Evolutionary conservation across 208 protist species (phyloP).

Genomic region (Phytomonas francai): DNA sequence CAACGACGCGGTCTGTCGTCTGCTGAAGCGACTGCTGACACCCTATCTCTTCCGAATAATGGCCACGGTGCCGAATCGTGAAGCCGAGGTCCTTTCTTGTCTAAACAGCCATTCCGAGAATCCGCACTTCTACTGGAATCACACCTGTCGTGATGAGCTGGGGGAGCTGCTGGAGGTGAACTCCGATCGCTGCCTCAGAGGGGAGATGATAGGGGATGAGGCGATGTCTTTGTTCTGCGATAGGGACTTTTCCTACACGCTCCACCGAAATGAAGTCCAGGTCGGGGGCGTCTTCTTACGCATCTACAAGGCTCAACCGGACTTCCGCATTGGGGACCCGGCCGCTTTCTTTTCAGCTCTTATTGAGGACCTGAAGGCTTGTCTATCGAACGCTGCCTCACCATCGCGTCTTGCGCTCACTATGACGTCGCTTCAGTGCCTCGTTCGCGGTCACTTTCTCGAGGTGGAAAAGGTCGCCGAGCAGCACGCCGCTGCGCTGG

Average conservation of each 20-base stretch:
- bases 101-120: slow-evolving; percentile 83
- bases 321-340: slow-evolving; percentile 63
- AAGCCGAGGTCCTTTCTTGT: slow-evolving; percentile 59
- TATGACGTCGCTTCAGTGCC: background rate
- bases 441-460: background rate
- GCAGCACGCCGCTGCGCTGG: background rate
- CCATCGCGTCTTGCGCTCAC: background rate
- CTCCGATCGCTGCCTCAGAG: slow-evolving; percentile 21
- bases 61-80: slow-evolving; percentile 15
- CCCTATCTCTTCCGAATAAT: slow-evolving; percentile 74
- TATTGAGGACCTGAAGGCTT: slow-evolving; percentile 28
- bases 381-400: slow-evolving; percentile 1
- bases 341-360: slow-evolving; percentile 45
- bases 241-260: slow-evolving; percentile 47
- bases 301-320: slow-evolving; percentile 83
- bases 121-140: slow-evolving; percentile 88
- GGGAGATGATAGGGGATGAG: slow-evolving; percentile 3
- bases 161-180: slow-evolving; percentile 48
- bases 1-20: slow-evolving; percentile 22
- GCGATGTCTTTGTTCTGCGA: slow-evolving; percentile 6
- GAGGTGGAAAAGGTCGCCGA: background rate
- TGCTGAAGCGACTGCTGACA: slow-evolving; percentile 74
- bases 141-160: slow-evolving; percentile 69
- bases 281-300: slow-evolving; percentile 86
- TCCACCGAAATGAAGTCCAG: slow-evolving; percentile 67